Evolutionary conservation across 257 asterid genomes (phyloP).

Genomic region (Ehretia macrophylla): DNA sequence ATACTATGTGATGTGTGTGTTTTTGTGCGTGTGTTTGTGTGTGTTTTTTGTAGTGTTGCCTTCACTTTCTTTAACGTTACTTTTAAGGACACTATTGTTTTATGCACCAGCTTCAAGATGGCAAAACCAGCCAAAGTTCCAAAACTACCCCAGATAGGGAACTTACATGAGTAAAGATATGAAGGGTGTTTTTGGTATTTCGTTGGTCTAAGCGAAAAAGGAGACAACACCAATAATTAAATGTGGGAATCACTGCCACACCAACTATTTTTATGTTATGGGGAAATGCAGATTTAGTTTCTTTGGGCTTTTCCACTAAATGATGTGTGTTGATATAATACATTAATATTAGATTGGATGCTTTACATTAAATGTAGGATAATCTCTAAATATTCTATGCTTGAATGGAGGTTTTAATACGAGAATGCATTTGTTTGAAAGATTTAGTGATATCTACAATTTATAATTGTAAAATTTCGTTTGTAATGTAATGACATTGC

Average conservation of each 20-base stretch:
- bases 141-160: neutral
- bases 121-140: constrained; percentile 7
- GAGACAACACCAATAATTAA: constrained; percentile 13
- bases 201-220: neutral
- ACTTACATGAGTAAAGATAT: neutral
- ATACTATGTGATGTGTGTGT: constrained; percentile 12
- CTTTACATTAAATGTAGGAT: no score
- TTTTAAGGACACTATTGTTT: constrained; percentile 18
- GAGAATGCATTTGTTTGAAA: no score
- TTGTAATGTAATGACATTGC: no score
- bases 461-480: no score
- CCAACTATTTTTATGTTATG: neutral
- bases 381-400: no score
- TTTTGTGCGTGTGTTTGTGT: neutral
- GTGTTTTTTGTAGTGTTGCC: constrained; percentile 2
- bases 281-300: neutral
- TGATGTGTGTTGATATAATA: no score
- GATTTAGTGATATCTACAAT: no score
- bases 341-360: no score
- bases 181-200: constrained; percentile 8
- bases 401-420: no score
- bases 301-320: no score
- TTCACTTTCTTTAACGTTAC: constrained; percentile 3
- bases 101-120: constrained; percentile 7
- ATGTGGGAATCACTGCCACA: constrained; percentile 21